Evolutionary conservation across 1,284 basidiomycete genomes (phyloP).

Genomic region (Rhodotorula sp.): DNA sequence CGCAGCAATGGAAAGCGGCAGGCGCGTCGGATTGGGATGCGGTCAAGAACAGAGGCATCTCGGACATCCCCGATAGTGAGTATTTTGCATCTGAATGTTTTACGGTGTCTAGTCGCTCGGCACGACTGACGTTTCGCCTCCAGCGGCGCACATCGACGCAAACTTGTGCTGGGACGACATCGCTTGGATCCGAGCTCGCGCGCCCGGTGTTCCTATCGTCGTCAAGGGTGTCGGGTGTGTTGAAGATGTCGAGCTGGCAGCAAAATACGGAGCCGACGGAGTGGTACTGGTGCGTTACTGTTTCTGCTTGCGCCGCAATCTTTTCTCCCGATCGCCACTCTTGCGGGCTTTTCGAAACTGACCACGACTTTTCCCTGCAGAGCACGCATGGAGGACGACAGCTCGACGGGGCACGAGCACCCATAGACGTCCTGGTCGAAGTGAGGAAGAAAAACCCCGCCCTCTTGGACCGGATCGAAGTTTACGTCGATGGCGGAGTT

Average conservation of each 20-base stretch:
- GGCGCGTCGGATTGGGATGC: slow-evolving; percentile 3
- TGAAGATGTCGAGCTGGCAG: slow-evolving; percentile 66
- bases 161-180: slow-evolving; percentile 46
- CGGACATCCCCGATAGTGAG: slow-evolving; percentile 19
- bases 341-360: not conserved
- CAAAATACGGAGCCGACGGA: slow-evolving; percentile 56
- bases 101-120: not conserved
- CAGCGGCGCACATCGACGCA: slow-evolving; percentile 21
- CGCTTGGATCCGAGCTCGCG: slow-evolving; percentile 51
- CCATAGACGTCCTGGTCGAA: slow-evolving; percentile 47
- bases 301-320: no score
- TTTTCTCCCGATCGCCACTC: not conserved
- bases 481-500: slow-evolving; percentile 86
- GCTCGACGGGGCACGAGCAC: slow-evolving; percentile 40
- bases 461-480: slow-evolving; percentile 64
- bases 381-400: slow-evolving; percentile 24
- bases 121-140: not conserved
- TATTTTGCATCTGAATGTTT: not conserved
- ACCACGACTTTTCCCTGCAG: not conserved
- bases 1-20: slow-evolving; percentile 22
- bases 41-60: slow-evolving; percentile 6
- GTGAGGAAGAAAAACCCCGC: slow-evolving; percentile 69
- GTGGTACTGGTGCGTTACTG: slow-evolving; percentile 33
- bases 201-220: slow-evolving; percentile 52
- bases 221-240: slow-evolving; percentile 55